These are phyloP conservation scores for Cylindrotheca fusiformis DNA, from an alignment of 108 stramenopile genomes.

Conservation along the genomic window DNA sequence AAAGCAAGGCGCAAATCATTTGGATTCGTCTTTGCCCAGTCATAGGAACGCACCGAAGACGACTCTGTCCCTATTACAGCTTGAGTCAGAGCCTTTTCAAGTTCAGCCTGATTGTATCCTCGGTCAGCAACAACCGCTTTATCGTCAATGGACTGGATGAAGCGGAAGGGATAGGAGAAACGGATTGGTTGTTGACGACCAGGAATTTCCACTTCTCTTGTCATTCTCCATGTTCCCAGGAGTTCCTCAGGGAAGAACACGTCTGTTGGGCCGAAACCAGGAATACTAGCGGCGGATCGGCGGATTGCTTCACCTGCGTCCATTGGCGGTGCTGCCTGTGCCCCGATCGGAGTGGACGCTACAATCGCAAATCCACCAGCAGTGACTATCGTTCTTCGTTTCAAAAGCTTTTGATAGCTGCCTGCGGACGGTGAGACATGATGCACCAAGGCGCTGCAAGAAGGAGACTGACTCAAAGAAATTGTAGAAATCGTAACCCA, in stretches of 20 bases:
- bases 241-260: slow-evolving; percentile 68
- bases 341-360: too few species aligned
- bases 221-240: slow-evolving; percentile 58
- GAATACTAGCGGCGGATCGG: slow-evolving; percentile 59
- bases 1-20: slow-evolving; percentile 56
- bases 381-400: too few species aligned
- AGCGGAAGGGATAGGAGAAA: slow-evolving; percentile 57
- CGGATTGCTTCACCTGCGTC: slow-evolving; percentile 64
- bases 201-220: slow-evolving; percentile 42
- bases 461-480: too few species aligned
- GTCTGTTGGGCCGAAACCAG: slow-evolving; percentile 72
- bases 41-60: slow-evolving; percentile 33
- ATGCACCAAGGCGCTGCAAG: too few species aligned
- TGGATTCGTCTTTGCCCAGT: slow-evolving; percentile 69
- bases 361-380: too few species aligned
- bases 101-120: slow-evolving; percentile 63
- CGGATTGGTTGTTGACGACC: slow-evolving; percentile 28
- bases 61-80: slow-evolving; percentile 5
- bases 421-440: too few species aligned
- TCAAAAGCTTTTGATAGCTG: too few species aligned
- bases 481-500: too few species aligned
- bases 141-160: slow-evolving; percentile 46
- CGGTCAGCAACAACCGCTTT: slow-evolving; percentile 69
- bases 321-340: slow-evolving; percentile 19
- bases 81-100: slow-evolving; percentile 28